Evolutionary conservation across 2,329 filamentous ascomycete genomes (phyloP).

Genomic region (Emmonsia crescens): DNA sequence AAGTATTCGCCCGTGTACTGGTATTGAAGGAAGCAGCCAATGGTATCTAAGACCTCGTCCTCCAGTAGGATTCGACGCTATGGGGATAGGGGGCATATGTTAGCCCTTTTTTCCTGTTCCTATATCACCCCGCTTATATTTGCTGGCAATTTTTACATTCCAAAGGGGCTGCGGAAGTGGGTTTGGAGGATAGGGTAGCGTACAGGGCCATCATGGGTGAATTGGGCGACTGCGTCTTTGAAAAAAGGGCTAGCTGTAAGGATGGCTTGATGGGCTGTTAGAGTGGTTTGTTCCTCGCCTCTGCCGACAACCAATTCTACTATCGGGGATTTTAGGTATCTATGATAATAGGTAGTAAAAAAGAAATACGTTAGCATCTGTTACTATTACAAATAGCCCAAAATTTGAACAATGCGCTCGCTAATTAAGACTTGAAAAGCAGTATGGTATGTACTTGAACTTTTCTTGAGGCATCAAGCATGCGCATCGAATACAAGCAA

Average conservation of each 20-base stretch:
- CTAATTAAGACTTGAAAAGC: neutral
- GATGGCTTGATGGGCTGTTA: slow-evolving; percentile 72
- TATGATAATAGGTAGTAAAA: slow-evolving; percentile 8
- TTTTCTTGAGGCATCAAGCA: neutral
- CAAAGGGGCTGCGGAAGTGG: neutral
- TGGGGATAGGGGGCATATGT: neutral
- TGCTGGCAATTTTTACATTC: neutral
- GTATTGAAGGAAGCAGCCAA: slow-evolving; percentile 70
- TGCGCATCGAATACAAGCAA: neutral
- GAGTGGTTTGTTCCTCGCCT: slow-evolving; percentile 48
- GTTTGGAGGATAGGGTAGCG: slow-evolving; percentile 19
- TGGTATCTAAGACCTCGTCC: slow-evolving; percentile 58
- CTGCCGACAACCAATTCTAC: slow-evolving; percentile 56
- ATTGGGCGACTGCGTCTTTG: slow-evolving; percentile 49
- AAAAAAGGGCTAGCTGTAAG: slow-evolving; percentile 67
- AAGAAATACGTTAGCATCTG: neutral
- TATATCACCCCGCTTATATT: neutral
- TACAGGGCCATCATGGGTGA: slow-evolving; percentile 52
- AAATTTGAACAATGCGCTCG: neutral
- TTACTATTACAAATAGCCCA: neutral
- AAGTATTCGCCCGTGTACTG: slow-evolving; percentile 84
- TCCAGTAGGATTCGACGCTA: slow-evolving; percentile 58
- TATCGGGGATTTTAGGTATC: slow-evolving; percentile 57
- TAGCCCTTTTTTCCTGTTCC: neutral
- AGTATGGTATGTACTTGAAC: neutral